Evolutionary conservation across 1,284 basidiomycete species (phyloP), one percentile per base, ranked within the genome.

Genomic region (Kwoniella shivajii): DNA sequence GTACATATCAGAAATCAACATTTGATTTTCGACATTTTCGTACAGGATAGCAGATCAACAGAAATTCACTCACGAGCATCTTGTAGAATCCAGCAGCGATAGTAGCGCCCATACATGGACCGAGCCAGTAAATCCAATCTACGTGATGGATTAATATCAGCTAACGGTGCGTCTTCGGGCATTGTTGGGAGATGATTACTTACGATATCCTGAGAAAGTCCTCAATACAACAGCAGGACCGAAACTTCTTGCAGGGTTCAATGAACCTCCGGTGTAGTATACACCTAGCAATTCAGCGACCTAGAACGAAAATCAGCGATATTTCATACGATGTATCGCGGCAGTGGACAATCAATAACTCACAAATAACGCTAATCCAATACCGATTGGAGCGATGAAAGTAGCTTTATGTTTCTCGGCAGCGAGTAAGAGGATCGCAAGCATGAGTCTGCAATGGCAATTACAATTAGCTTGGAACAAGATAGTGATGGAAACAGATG

Each of bases 331-430:
- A 24, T 26, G 24, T 13, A 10, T 4, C 4, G 30, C 16, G 24
- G n/a, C n/a, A 11, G 26, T 6, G 16, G 24, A 20, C 27, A 22
- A 51, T 3, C 16, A 26, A 16, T 16, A 22, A 55, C 61, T 31
- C 38, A 68, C 73, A 63, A 81, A 80, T n/a, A 81, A 68, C 4
- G 78, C 72, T 49, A 79, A 74, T 46, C 81, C 81, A 51, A 82
- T 83, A 44, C 78, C 81, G 54, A 83, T 75, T 2, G 82, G 82
- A 2, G 81, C 81, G 20, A 82, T 73, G 66, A 80, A 81, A 0
- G 82, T 82, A 13, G 75, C 78, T 39, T 77, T 72, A 71, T 81
- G 78, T 70, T 79, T 81, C 68, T 81, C 80, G 26, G 78, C 81
- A 36, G 80, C 81, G 10, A 80, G 68, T 52, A 82, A 66, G 45